Base-by-base conservation (phyloP, 1,139 yeast species). In the Eremothecium cymbalariae region DNA sequence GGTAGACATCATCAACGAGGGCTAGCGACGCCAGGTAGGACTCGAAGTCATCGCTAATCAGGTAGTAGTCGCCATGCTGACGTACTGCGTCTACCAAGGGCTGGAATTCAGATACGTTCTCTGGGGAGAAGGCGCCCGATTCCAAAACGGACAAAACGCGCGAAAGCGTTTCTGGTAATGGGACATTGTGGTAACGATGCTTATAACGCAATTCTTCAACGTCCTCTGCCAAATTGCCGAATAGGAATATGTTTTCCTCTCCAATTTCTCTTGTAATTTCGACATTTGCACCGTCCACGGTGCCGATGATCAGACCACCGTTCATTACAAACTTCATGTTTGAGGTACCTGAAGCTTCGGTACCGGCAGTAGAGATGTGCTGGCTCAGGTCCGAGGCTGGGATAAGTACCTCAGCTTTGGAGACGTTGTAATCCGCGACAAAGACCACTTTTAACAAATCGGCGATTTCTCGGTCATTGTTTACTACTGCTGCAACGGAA, bases 321-420 rank as follows among this genome's bases (percentile, higher is more conserved):
- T 85, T 86, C 62, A 86, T 66, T 19, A 86, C 95, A 57, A 86
- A 86, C 65, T 86, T 88, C 96, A 86, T 86, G 65, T 86, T 86
- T 31, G 94, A 82, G 29, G 97, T 86, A 58, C 96, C 96, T 1
- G 94, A 81, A 17, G 95, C 96, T 60, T 86, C 97, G 16, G 97
- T 86, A 50, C 97, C 97, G 8, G 96, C 96, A 32, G 96, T 86
- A n/a, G 95, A 85, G 47, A 86, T 88, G 63, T 86, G 97, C 62
- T 86, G 93, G 32, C 94, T 81, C 53, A 86, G 68, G 57, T 86
- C 96, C 28, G 90, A 77, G 12, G 90, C 96, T 15, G 96, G 95
- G 45, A 76, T 70, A 52, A 88, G 84, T 40, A 85, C 73, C 63
- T 88, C 95, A 0, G 96, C 95, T 63, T 85, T 86, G 33, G 94